Conservation (phyloP, 495 filamentous ascomycete species). For the Talaromyces proteolyticus region DNA sequence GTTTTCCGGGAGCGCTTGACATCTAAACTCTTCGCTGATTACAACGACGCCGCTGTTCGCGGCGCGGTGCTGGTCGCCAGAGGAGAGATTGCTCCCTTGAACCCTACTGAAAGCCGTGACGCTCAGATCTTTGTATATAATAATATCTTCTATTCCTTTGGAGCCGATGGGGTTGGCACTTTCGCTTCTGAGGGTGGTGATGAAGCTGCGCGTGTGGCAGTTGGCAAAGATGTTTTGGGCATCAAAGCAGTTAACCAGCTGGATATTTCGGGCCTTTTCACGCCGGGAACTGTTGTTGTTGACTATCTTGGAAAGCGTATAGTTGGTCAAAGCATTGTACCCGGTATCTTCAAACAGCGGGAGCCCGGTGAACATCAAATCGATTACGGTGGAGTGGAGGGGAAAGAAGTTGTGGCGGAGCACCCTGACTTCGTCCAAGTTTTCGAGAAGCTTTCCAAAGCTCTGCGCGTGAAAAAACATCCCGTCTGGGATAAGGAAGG, state of each 20-base stretch:
- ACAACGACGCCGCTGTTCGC: conserved; percentile 87
- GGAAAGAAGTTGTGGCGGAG: conserved; percentile 88
- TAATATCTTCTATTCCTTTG: conserved; percentile 98
- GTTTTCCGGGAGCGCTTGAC: conserved; percentile 93
- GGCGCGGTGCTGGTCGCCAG: conserved; percentile 91
- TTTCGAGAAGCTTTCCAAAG: conserved; percentile 86
- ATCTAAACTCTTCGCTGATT: conserved; percentile 95
- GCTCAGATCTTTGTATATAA: conserved; percentile 99
- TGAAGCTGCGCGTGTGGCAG: conserved; percentile 92
- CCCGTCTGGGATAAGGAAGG: conserved; percentile 96
- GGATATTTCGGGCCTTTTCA: conserved; percentile 89
- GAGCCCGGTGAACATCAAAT: conserved; percentile 98
- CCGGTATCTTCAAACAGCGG: conserved; percentile 97
- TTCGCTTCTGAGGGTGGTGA: conserved; percentile 96
- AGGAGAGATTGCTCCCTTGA: conserved; percentile 92
- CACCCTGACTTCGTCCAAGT: conserved; percentile 77
- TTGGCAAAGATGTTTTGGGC: conserved; percentile 92
- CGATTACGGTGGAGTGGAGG: conserved; percentile 97
- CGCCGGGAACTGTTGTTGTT: conserved; percentile 91
- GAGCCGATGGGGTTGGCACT: conserved; percentile 94
- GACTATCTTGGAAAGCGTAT: conserved; percentile 97
- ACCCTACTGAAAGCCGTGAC: conserved; percentile 86
- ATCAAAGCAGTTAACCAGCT: conserved; percentile 94
- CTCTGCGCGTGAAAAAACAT: conserved; percentile 86
- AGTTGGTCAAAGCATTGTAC: conserved; percentile 96